These are phyloP conservation scores for Linnemannia hyalina DNA, from an alignment of 192 early-diverging fungal species.

Conservation along the genomic window DNA sequence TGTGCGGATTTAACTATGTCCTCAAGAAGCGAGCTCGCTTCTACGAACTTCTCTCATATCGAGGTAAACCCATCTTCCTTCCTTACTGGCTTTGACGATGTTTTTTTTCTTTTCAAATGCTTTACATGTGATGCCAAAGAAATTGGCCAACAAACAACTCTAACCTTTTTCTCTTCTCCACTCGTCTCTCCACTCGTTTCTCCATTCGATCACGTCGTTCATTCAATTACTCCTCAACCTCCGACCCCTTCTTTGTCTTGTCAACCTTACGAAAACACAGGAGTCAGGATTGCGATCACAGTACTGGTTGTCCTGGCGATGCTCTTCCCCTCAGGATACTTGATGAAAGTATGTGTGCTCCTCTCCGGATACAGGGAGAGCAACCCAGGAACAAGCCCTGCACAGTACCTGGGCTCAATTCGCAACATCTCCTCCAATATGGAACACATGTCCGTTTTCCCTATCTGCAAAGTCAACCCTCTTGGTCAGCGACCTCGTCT, in stretches of 20 bases:
- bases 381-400: neutral
- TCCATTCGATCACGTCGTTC: neutral
- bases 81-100: neutral
- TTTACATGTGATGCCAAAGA: neutral
- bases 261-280: conserved; percentile 7
- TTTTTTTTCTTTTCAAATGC: conserved; percentile 2
- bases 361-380: conserved; percentile 38
- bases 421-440: conserved; percentile 23
- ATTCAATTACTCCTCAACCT: neutral
- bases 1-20: conserved; percentile 59
- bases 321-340: conserved; percentile 55
- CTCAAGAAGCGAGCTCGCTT: conserved; percentile 55
- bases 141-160: neutral
- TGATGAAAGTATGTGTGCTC: conserved; percentile 56
- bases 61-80: conserved; percentile 19
- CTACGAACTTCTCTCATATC: conserved; percentile 48
- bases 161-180: neutral
- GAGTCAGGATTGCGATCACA: conserved; percentile 48
- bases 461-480: conserved; percentile 37
- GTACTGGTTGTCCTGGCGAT: conserved; percentile 42
- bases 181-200: neutral
- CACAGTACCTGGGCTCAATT: conserved; percentile 16
- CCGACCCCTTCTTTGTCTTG: neutral
- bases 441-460: conserved; percentile 37
- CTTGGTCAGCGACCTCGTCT: neutral